Base-by-base conservation (phyloP, 164 flowering plant genomes). In the Santalum album region DNA sequence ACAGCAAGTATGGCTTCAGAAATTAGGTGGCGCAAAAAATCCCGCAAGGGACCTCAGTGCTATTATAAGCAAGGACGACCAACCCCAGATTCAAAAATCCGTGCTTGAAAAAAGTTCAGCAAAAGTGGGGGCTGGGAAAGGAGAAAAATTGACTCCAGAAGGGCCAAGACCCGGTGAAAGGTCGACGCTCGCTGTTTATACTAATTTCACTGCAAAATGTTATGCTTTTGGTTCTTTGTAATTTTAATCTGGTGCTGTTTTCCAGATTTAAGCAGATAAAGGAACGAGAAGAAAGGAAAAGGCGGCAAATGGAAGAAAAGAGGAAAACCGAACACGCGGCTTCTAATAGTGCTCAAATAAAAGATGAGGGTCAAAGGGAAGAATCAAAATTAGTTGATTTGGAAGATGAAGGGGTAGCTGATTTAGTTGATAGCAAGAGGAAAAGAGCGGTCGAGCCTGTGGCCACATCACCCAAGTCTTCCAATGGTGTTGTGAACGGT, bases 1-100 rank as follows among this genome's bases (percentile, higher is more conserved):
- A 25, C 98, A 91, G 57, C 91, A 83, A 69, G 78, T 87, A 53
- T 91, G 90, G 90, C 81, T 91, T 64, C 95, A 84, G 55, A 91
- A 86, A 67, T 61, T 82, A 35, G 98, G 98, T 10, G 96, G 96
- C 69, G 92, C 95, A 2, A 76, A 75, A 60, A 73, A 55, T 74
- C 79, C 82, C 7, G 59, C 71, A 22, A 72, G 7, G 32, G 53
- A 73, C 63, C 56, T 75, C 21, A 68, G 22, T 45, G 74, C 76
- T 47, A 71, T 63, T 49, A 44, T 67, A 18, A 16, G 64, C 34
- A 69, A 52, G 58, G 70, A 72, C 51, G 78, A 77, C 26, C 56
- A 25, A 60, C 34, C 61, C 6, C 46, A 69, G 44, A 51, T 65
- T 51, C 73, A 62, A 62, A 73, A 69, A 32, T 40, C 79, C 59